These are phyloP conservation scores for Trametes sp. DNA, from an alignment of 1,284 basidiomycete species.

Conservation along the genomic window DNA sequence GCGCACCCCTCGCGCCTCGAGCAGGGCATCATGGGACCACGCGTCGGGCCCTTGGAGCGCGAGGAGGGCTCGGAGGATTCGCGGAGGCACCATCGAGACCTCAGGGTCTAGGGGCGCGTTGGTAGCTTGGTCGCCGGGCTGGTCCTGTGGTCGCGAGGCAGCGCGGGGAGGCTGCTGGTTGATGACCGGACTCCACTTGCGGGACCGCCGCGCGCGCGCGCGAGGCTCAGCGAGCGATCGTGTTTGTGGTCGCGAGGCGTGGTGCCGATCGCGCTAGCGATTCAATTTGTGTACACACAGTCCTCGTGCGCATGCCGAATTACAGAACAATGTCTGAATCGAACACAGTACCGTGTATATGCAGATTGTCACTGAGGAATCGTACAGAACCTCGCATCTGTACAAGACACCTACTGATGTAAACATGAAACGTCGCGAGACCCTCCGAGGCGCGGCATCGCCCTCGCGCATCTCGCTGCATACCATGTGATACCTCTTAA, in stretches of 20 bases:
- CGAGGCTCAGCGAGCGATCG: not conserved
- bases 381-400: too few relatives aligned
- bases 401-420: not conserved
- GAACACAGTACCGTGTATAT: too few relatives aligned
- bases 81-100: conserved; percentile 1
- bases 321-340: too few relatives aligned
- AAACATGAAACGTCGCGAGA: not conserved
- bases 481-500: not conserved
- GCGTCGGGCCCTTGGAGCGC: not conserved
- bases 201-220: not conserved
- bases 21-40: not conserved
- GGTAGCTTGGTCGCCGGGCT: not conserved
- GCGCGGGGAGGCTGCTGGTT: not conserved
- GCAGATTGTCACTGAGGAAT: too few relatives aligned
- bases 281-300: not conserved
- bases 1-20: too few relatives aligned
- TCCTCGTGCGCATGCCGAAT: too few relatives aligned
- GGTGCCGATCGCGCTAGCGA: not conserved
- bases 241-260: not conserved
- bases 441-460: not conserved
- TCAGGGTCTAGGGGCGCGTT: not conserved
- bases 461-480: not conserved
- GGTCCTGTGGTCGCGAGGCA: not conserved
- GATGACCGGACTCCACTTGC: conserved; percentile 14
- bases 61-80: conserved; percentile 2